Conservation (phyloP, 2,329 filamentous ascomycete species). For the Chaetomiaceae sp. region DNA sequence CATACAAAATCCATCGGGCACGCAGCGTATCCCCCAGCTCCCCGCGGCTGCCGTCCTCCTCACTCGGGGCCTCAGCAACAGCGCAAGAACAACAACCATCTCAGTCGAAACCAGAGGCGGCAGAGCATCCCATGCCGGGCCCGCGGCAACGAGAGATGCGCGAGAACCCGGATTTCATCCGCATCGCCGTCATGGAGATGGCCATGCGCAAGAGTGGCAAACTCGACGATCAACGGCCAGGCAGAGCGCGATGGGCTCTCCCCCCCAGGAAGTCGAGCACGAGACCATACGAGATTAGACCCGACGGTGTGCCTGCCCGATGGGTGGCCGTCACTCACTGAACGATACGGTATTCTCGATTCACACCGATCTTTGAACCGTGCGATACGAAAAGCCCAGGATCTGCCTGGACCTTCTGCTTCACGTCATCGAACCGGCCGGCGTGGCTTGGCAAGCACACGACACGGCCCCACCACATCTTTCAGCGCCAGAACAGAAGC, state of each 20-base stretch:
- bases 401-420: no score
- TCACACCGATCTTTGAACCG: background rate
- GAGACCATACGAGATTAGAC: slow-evolving; percentile 51
- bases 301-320: slow-evolving; percentile 54
- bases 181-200: slow-evolving; percentile 68
- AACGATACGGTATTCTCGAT: background rate
- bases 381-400: background rate
- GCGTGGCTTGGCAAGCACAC: slow-evolving; percentile 5
- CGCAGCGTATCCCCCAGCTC: slow-evolving; percentile 33
- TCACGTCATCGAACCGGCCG: slow-evolving; percentile 10
- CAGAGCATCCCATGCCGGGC: slow-evolving; percentile 36
- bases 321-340: slow-evolving; percentile 41
- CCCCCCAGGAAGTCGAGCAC: slow-evolving; percentile 55
- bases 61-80: slow-evolving; percentile 28
- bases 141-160: slow-evolving; percentile 62
- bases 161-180: slow-evolving; percentile 66
- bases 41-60: slow-evolving; percentile 25
- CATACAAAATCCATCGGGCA: slow-evolving; percentile 56
- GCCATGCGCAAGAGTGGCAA: slow-evolving; percentile 64
- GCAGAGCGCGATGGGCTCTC: slow-evolving; percentile 62
- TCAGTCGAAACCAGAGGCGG: slow-evolving; percentile 24
- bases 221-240: slow-evolving; percentile 60
- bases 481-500: slow-evolving; percentile 6
- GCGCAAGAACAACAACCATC: slow-evolving; percentile 28
- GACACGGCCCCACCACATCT: background rate